phyloP scores from a whole-genome alignment of 1,284 basidiomycete genomes.

The Boletus austroedulis region DNA sequence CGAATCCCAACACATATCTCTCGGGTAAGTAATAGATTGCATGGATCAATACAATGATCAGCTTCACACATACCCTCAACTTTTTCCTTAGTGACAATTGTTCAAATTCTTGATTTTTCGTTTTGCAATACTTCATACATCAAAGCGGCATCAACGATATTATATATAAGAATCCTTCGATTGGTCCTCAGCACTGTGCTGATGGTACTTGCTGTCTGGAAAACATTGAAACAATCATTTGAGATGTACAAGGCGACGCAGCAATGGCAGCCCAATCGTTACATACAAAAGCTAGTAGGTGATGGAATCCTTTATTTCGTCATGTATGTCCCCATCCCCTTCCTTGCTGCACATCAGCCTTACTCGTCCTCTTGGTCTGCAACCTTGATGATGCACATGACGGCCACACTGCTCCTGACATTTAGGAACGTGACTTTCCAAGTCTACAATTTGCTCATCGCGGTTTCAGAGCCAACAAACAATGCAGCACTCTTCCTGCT shows the following conservation, averaged over 20 bases:
- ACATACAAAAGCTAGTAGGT: too few relatives aligned
- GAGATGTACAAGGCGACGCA: slow-evolving; percentile 1
- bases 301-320: slow-evolving; percentile 2
- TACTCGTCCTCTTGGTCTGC: not conserved
- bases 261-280: not conserved
- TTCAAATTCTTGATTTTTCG: too few relatives aligned
- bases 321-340: not conserved
- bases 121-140: too few relatives aligned
- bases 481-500: not conserved
- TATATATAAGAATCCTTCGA: too few relatives aligned
- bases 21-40: too few relatives aligned
- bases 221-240: not conserved
- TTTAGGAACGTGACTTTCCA: not conserved
- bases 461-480: not conserved
- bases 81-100: too few relatives aligned
- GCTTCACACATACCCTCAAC: too few relatives aligned
- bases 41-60: too few relatives aligned
- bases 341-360: not conserved
- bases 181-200: too few relatives aligned
- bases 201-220: not conserved
- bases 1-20: too few relatives aligned
- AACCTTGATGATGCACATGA: too few relatives aligned
- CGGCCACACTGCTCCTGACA: not conserved
- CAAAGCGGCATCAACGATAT: too few relatives aligned
- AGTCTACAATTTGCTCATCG: not conserved